Evolutionary conservation across 176 grass and related monocot genomes (phyloP), one percentile per base, ranked within the genome.

Genomic region (Phoenix roebelenii): DNA sequence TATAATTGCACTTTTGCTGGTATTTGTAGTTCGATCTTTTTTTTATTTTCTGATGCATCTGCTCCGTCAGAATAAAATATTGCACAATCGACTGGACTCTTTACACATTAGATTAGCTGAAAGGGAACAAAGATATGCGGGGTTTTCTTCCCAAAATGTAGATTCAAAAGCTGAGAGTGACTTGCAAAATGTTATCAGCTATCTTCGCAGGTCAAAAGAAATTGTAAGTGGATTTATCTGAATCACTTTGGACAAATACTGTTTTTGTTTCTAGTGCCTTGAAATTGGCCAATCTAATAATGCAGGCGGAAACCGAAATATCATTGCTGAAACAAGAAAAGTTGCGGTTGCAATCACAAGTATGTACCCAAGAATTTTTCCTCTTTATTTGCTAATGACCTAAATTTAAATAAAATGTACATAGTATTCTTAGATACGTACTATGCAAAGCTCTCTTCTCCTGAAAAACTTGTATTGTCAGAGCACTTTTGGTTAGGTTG

Each of bases 261-360:
- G 35, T 44, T 44, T 44, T 12, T 44, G 35, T 44, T 44, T 44
- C 35, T 44, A 12, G 35, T 44, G 35, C 9, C 10, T 12, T 44
- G 10, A 12, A 3, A 44, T 12, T 44, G 10, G 9, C 35, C 35
- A 12, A 58, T 62, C 23, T 54, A 66, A 49, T 58, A 30, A 82
- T 88, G 67, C 79, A 98, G 93, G 84, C 93, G n/a, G 93, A 89
- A 77, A 98, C 87, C 4, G 93, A 98, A 66, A 83, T 89, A 76
- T 92, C 87, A 4, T 78, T 98, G 76, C 76, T 98, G 52, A 98
- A 89, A 61, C 84, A 92, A 61, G 93, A 92, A 79, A 98, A 92
- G 57, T 73, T 80, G 69, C 60, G 93, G 57, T 74, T 98, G 68
- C 79, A 88, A 66, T 80, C 83, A 63, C 85, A 98, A 76, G 93